Evolutionary conservation across 305 asterid genomes (phyloP), one percentile per base, ranked within the genome.

Genomic region (Solanum hybrid): DNA sequence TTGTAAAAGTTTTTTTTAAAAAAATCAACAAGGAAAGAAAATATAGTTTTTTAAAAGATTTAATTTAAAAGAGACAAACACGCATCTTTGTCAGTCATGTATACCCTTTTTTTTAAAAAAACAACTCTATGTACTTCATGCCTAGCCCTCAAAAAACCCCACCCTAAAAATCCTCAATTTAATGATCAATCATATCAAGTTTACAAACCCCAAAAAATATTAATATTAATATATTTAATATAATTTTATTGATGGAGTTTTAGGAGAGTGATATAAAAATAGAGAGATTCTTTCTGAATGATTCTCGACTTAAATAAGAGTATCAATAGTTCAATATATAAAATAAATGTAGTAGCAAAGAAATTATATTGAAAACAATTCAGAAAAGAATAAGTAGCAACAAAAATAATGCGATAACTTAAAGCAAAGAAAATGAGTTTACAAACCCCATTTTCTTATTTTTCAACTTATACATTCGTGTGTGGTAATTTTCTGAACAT

Each of bases 1-100:
- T 42, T 40, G 24, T 90, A 91, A 89, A 91, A 86, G 36, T 40
- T 40, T 40, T 40, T 10, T 31, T 34, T 72, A 89, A 88, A 89
- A 34, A 72, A 93, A 76, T 13, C 13, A 66, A 35, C 37, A 24
- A 34, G 37, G 72, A 7, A 14, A 26, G 27, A 26, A n/a, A n/a
- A n/a, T n/a, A n/a, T n/a, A n/a, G n/a, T n/a, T n/a, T n/a, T n/a
- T n/a, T n/a, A n/a, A n/a, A n/a, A n/a, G n/a, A n/a, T n/a, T n/a
- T n/a, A n/a, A n/a, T n/a, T n/a, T n/a, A n/a, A 91, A 94, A 90
- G 93, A 94, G 98, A 96, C 97, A 95, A 93, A 92, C 89, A 93
- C 93, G 98, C 95, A 93, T 92, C 93, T 93, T 92, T 96, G 99
- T 95, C 98, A 95, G 97, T 86, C 93, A 71, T 90, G 85, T 84